Base-by-base conservation (phyloP, 2,329 filamentous ascomycete species). In the Phyllosticta citriasiana region DNA sequence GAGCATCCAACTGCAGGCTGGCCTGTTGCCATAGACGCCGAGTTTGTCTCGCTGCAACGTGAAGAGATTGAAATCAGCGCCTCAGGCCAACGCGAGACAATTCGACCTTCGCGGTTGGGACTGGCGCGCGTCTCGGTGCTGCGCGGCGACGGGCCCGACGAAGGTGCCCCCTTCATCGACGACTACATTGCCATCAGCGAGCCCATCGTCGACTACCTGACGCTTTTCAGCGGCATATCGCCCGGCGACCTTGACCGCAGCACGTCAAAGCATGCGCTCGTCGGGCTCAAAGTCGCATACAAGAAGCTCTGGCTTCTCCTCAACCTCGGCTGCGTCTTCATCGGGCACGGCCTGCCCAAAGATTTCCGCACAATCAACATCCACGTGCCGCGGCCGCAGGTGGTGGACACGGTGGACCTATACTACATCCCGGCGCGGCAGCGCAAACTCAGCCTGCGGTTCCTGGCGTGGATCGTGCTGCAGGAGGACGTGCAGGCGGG, bases 301-400 rank as follows among this genome's bases (percentile, higher is more conserved):
- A 99, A 99, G 76, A 97, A 97, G 73, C 85, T 99, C 30, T 99
- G 95, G 95, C 84, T 97, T 16, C 81, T 99, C 19, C 83, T 99
- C 33, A 99, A 99, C 71, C 81, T 97, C 0, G 94, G 94, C 55
- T 96, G 91, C 75, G 85, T 89, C 64, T 99, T 99, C 72, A 83
- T 99, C 4, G 94, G 94, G 2, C 94, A 99, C 70, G 93, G 93
- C 3, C 80, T 99, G 52, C 90, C 90, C 66, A 93, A 94, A 67
- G 94, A 99, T 74, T 97, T 99, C 77, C 90, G 94, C 59, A 96
- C 96, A 61, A 96, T 96, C 76, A 99, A 99, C 73, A 97, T 99
- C 61, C 90, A 97, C 72, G 88, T 99, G 0, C 94, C 95, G 1
- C 89, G 88, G 71, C 76, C 84, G 3, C 94, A 99, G 72, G 88